Evolutionary conservation across 345 rosid genomes (phyloP), one percentile per base, ranked within the genome.

Genomic region (Dipteronia dyeriana): DNA sequence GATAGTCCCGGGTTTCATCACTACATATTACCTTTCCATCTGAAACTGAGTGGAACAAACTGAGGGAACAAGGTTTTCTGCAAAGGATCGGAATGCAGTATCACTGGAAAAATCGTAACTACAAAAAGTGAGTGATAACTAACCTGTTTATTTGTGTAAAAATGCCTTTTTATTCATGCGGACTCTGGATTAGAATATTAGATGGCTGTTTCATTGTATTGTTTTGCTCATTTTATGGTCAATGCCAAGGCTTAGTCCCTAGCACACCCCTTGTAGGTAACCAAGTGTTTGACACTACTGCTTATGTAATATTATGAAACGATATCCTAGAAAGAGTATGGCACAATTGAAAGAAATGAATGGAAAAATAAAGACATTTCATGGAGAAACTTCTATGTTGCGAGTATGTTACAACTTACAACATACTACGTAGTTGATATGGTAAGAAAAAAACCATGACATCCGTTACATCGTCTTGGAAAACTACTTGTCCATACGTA

Each of bases 21-120:
- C 69, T 95, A 66, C 99, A 95, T 73, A 82, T 95, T 39, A 93
- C 99, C 75, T 95, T 95, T 80, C 82, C 94, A 9, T 88, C 95
- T 69, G 97, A 93, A 84, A 75, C 80, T 14, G 96, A 95, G 82
- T 95, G 99, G 97, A 66, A 80, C 63, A 85, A 78, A 83, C 75
- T 91, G 79, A 88, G 80, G 74, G 90, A 88, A 51, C 85, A 88
- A 72, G 99, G 98, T 63, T 95, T 95, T 77, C 78, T 90, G 13
- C 96, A 87, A 85, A 90, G 98, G 84, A 87, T 88, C 69, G 98
- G 98, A 63, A 91, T 95, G 99, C 99, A 95, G 79, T 95, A 95
- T 26, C 99, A 95, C 80, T 95, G 99, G 99, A 85, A 81, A 68
- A 95, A 95, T 71, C 94, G 85, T 74, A 92, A 89, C 82, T 95